Conservation (phyloP, 192 early-diverging fungal genomes). For the Pilaira anomala region DNA sequence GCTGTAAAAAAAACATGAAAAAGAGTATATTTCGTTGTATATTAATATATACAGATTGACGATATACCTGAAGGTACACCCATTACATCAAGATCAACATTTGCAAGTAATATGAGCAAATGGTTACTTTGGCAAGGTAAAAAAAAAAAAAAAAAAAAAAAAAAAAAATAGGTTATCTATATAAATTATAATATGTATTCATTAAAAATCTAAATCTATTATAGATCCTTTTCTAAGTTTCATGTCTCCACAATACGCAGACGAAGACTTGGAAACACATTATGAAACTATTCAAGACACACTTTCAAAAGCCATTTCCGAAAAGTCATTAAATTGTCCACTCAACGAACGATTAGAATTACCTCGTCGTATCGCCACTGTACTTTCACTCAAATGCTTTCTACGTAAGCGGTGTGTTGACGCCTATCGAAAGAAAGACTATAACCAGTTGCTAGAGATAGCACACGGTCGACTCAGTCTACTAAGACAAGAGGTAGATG, state of each 20-base stretch:
- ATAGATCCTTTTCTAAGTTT: slow-evolving; percentile 71
- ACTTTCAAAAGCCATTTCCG: slow-evolving; percentile 48
- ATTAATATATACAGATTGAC: slow-evolving; percentile 23
- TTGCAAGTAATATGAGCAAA: slow-evolving; percentile 75
- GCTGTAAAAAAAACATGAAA: background rate
- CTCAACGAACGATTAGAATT: slow-evolving; percentile 67
- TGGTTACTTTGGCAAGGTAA: slow-evolving; percentile 84
- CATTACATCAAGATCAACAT: slow-evolving; percentile 50
- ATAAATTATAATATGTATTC: background rate
- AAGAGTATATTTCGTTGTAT: background rate
- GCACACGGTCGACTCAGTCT: slow-evolving; percentile 52
- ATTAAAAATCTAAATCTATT: background rate
- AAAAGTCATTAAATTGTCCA: slow-evolving; percentile 49
- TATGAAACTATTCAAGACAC: slow-evolving; percentile 55
- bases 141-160: background rate
- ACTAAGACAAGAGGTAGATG: slow-evolving; percentile 61
- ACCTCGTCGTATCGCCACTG: slow-evolving; percentile 64
- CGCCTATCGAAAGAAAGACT: slow-evolving; percentile 57
- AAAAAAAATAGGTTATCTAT: no score
- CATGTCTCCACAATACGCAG: slow-evolving; percentile 74
- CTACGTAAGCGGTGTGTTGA: slow-evolving; percentile 59
- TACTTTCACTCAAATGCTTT: slow-evolving; percentile 66
- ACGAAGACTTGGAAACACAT: slow-evolving; percentile 64
- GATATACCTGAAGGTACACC: slow-evolving; percentile 47
- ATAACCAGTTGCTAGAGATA: slow-evolving; percentile 52